Conservation (phyloP, 1,139 yeast species). For the Protomyces macrosporus region DNA sequence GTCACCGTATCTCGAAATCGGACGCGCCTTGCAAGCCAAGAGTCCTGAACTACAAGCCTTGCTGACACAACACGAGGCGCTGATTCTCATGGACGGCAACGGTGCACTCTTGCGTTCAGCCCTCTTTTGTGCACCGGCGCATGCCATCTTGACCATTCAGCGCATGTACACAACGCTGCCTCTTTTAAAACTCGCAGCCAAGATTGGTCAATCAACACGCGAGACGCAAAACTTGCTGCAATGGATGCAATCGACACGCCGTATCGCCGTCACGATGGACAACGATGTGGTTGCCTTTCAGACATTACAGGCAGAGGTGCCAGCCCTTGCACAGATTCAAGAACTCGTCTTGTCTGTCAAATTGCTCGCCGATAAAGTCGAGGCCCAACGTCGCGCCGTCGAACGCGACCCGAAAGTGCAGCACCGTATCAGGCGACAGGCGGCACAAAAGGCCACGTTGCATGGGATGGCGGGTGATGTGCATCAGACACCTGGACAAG, state of each 20-base stretch:
- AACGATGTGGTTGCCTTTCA: slow-evolving; percentile 2
- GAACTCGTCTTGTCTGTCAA: neutral
- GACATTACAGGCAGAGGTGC: neutral
- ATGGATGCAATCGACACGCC: neutral
- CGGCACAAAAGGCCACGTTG: neutral
- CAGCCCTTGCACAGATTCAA: neutral
- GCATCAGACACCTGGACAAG: neutral
- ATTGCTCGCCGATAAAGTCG: neutral
- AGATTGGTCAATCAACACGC: neutral
- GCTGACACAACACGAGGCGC: neutral
- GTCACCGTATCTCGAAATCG: slow-evolving; percentile 1
- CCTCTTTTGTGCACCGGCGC: slow-evolving; percentile 4
- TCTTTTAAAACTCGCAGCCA: neutral
- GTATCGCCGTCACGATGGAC: neutral
- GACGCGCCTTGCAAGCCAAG: neutral
- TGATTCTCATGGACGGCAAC: slow-evolving; percentile 2
- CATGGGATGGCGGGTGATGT: neutral
- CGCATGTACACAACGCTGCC: neutral
- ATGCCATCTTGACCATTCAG: neutral
- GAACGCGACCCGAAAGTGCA: neutral
- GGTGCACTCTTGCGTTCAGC: neutral
- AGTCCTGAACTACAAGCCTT: neutral
- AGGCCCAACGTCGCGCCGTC: neutral
- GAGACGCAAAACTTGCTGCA: neutral
- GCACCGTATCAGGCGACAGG: neutral